phyloP scores from a whole-genome alignment of 495 filamentous ascomycete species.

The Pseudoneurospora amorphoporcata region DNA sequence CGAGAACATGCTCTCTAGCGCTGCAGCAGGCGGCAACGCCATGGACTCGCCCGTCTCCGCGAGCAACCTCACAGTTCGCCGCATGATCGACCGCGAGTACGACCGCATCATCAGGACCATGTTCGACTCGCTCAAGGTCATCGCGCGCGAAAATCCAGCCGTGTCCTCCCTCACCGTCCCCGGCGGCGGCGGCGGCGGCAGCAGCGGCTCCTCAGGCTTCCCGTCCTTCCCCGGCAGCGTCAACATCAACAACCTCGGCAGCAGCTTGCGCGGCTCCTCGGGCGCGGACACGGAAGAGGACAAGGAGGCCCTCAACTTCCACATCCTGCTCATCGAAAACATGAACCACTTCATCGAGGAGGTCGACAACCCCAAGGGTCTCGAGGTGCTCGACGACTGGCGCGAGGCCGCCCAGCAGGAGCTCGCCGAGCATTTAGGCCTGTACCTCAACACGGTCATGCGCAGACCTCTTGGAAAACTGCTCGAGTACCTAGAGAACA shows the following conservation, averaged over 20 bases:
- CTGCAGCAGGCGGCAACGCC: not conserved
- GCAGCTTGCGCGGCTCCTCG: not conserved
- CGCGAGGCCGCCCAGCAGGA: constrained; percentile 63
- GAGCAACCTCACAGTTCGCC: constrained; percentile 46
- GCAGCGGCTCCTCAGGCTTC: not conserved
- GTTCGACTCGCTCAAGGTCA: constrained; percentile 93
- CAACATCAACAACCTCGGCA: constrained; percentile 4
- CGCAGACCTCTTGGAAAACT: constrained; percentile 81
- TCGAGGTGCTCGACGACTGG: constrained; percentile 74
- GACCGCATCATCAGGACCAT: constrained; percentile 83
- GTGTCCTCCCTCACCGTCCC: constrained; percentile 27
- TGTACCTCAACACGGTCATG: constrained; percentile 82
- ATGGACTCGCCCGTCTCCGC: not conserved
- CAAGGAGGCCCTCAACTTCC: constrained; percentile 91
- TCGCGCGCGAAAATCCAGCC: constrained; percentile 82
- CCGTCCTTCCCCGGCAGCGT: constrained; percentile 4
- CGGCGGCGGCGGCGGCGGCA: not conserved
- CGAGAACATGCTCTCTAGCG: constrained; percentile 67
- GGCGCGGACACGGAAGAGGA: constrained; percentile 55
- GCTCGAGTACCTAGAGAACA: constrained; percentile 78
- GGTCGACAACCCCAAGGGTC: constrained; percentile 56
- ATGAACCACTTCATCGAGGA: constrained; percentile 97
- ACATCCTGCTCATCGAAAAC: constrained; percentile 94
- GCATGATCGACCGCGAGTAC: constrained; percentile 78
- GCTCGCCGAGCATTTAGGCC: constrained; percentile 75